Percentiles rank a stretch among this genome's conserved stretches.
phyloP scores from a whole-genome alignment of 2,329 filamentous ascomycete species.

The Aspergillus quadrilineatus region DNA sequence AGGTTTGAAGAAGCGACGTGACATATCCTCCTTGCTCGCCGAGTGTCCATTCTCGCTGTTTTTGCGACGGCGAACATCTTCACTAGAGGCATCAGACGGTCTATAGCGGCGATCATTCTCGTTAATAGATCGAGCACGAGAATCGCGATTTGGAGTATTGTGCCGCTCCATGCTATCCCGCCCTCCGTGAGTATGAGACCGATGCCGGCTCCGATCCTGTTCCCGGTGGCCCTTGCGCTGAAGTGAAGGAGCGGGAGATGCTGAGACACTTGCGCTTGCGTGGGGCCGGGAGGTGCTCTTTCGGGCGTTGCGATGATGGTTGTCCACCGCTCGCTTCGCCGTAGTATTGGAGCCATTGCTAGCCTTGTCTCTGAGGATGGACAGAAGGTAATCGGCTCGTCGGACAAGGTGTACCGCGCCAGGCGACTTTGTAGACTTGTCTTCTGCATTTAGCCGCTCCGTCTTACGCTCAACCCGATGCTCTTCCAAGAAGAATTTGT shows the following conservation, averaged over 20 bases:
- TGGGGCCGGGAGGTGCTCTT: constrained; percentile 50
- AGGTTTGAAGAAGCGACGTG: constrained; percentile 48
- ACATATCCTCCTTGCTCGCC: constrained; percentile 38
- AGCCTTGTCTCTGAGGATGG: constrained; percentile 86
- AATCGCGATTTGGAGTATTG: constrained; percentile 42
- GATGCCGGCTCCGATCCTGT: constrained; percentile 41
- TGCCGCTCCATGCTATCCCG: constrained; percentile 46
- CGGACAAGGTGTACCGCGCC: constrained; percentile 97
- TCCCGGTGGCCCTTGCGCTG: constrained; percentile 45
- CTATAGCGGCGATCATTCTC: constrained; percentile 37
- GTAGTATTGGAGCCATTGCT: constrained; percentile 62
- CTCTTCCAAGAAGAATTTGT: constrained; percentile 96
- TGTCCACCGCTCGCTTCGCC: constrained; percentile 78
- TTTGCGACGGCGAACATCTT: constrained; percentile 37
- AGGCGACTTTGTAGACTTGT: constrained; percentile 68
- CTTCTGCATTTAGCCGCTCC: constrained; percentile 69
- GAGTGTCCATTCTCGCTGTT: constrained; percentile 38
- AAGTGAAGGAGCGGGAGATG: constrained; percentile 46
- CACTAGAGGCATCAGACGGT: constrained; percentile 34
- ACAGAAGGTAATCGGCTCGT: constrained; percentile 89
- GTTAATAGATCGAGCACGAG: constrained; percentile 37
- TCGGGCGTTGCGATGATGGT: constrained; percentile 93
- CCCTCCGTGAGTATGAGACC: constrained; percentile 41
- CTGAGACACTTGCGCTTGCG: constrained; percentile 42
- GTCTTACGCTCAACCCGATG: constrained; percentile 98